Evolutionary conservation across 768 basidiomycete genomes (phyloP), one percentile per base, ranked within the genome.

Genomic region (Dioszegia aurantiaca): DNA sequence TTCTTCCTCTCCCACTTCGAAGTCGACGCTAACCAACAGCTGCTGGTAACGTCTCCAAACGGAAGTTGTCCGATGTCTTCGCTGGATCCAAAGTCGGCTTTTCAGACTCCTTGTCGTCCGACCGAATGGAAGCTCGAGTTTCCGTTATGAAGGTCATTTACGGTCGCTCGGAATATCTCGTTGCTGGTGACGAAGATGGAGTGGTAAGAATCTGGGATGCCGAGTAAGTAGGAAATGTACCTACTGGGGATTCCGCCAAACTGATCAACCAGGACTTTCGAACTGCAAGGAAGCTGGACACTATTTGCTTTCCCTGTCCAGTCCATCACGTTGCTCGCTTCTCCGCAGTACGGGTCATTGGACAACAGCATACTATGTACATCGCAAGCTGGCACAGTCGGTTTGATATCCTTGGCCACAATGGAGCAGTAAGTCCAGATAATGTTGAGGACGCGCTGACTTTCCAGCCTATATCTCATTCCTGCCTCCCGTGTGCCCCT

Each of bases 401-500:
- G 86, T 0, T 82, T 90, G n/a, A 81, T 97, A 55, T 74, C 89
- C 4, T 53, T 76, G 10, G 86, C 87, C 48, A 85, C 83, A 2
- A 84, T 88, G 65, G 85, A 90, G 53, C 82, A 89, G 93, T 93
- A 69, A 65, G 88, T 77, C 24, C 58, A 43, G 10, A 60, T 24
- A 16, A 49, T 28, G 28, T 46, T 55, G 42, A 53, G 16, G 4
- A 3, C n/a, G n/a, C n/a, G n/a, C n/a, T n/a, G n/a, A n/a, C n/a
- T n/a, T n/a, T 30, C 4, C 24, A 95, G 92, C 53, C 76, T 90
- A 28, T 87, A 86, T 70, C 77, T 90, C 17, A 82, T 97, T 23
- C 94, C 94, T 5, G 90, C 89, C 6, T 82, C 90, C 0, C 81
- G 83, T n/a, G 82, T 85, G 0, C 83, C 85, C 0, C 79, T 97